A percentile compares a stretch with the other conserved stretches of the same genome.
Evolutionary conservation across 116 monocot species (phyloP).

Genomic region (Dioscorea cayenensis): DNA sequence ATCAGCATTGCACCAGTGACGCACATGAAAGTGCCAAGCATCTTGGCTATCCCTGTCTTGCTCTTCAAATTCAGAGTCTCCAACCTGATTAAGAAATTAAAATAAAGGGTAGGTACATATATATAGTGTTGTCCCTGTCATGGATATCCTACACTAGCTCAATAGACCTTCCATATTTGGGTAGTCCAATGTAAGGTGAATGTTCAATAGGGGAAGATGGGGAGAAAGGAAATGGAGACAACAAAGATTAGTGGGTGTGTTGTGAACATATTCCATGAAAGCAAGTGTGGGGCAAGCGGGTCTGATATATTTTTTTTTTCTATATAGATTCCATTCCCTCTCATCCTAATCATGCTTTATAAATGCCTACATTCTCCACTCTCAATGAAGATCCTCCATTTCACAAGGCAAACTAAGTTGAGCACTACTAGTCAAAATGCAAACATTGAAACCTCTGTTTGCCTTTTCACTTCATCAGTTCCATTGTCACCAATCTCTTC

Average conservation of each 20-base stretch:
- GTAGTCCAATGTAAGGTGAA: not conserved
- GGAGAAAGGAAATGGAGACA: no score
- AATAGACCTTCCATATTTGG: not conserved
- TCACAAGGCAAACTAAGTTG: not conserved
- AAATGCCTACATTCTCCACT: no score
- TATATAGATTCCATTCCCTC: no score
- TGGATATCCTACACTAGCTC: not conserved
- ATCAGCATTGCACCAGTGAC: conserved; percentile 39
- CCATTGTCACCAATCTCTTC: not conserved
- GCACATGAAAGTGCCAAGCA: conserved; percentile 24
- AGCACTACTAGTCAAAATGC: not conserved
- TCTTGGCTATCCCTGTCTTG: conserved; percentile 36
- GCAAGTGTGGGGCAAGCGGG: no score
- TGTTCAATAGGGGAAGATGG: not conserved
- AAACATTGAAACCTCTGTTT: no score
- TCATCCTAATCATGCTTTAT: no score
- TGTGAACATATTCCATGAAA: no score
- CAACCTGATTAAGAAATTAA: conserved; percentile 1
- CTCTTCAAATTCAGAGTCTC: conserved; percentile 32
- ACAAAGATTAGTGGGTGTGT: no score
- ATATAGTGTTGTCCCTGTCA: not conserved
- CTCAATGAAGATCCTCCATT: not conserved
- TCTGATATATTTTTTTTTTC: no score
- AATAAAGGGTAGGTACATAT: not conserved
- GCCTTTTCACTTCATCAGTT: no score